Evolutionary conservation across 1,284 basidiomycete genomes (phyloP), one percentile per base, ranked within the genome.

Genomic region (Cerioporus squamosus): DNA sequence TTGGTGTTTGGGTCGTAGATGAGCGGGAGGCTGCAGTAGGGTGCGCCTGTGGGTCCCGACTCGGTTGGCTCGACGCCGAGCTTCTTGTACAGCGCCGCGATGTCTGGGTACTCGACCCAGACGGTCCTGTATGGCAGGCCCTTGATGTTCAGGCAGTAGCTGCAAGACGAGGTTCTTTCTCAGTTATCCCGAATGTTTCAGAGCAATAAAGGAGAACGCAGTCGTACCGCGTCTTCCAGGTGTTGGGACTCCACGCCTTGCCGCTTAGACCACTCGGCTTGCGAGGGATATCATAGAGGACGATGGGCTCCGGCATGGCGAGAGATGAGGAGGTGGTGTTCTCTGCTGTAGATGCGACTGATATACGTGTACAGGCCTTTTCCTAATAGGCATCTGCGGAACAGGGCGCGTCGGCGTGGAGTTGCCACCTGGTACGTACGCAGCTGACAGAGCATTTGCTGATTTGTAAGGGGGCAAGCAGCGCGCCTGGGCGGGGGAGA

Each of bases 71-170:
- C 18, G 5, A 59, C 64, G 38, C 68, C 68, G 43, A 71, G 29
- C 48, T 64, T 64, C 46, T 62, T 62, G 47, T 56, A 54, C n/a
- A 61, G 31, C 12, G 39, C 36, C 48, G 55, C 69, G 57, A 74
- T 72, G 50, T 72, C 69, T 5, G 70, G 66, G 57, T 67, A 70
- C 43, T 71, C 69, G 26, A 72, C 57, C 67, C 68, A 72, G 39
- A 68, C 63, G 33, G 70, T 71, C 33, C 46, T 63, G 55, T 66
- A 70, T 2, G 64, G 52, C 3, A 74, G 36, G 2, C 63, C 57
- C 57, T 72, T 72, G 61, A 61, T 59, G 57, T 69, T 70, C 33
- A 73, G 58, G 18, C 66, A 64, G 46, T 57, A 67, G 15, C 72
- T 68, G 51, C n/a, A 1, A 18, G 29, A 15, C 12, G 24, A 3